phyloP scores from a whole-genome alignment of 345 rosid species.

The Mallotus nudiflorus region DNA sequence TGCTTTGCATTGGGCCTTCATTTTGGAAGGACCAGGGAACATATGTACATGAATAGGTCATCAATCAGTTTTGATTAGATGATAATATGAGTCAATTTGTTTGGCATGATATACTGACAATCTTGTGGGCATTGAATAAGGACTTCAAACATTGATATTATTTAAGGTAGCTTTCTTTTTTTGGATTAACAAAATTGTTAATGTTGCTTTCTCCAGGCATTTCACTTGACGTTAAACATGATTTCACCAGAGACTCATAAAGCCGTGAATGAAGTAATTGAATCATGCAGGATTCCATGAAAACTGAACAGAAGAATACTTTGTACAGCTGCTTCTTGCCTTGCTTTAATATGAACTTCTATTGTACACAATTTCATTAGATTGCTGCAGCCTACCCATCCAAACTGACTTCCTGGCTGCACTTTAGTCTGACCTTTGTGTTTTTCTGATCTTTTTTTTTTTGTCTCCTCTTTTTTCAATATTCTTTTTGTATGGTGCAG shows the following conservation, averaged over 20 bases:
- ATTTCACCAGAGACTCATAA: conserved; percentile 90
- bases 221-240: conserved; percentile 87
- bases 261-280: conserved; percentile 88
- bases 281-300: conserved; percentile 69
- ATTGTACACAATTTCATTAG: conserved; percentile 20
- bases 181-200: background rate
- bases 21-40: background rate
- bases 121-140: no score
- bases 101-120: no score
- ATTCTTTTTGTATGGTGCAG: conserved; percentile 35
- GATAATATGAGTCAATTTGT: no score
- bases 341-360: conserved; percentile 21
- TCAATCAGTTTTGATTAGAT: no score
- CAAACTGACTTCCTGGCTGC: conserved; percentile 23
- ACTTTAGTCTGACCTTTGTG: conserved; percentile 18
- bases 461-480: background rate
- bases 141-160: no score
- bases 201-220: conserved; percentile 48
- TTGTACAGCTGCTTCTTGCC: conserved; percentile 55
- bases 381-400: conserved; percentile 20
- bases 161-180: background rate
- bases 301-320: conserved; percentile 21
- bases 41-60: no score
- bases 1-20: background rate
- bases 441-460: conserved; percentile 9